Base-by-base conservation (phyloP, 176 grass and related monocot genomes). In the Cymbopogon citratus region DNA sequence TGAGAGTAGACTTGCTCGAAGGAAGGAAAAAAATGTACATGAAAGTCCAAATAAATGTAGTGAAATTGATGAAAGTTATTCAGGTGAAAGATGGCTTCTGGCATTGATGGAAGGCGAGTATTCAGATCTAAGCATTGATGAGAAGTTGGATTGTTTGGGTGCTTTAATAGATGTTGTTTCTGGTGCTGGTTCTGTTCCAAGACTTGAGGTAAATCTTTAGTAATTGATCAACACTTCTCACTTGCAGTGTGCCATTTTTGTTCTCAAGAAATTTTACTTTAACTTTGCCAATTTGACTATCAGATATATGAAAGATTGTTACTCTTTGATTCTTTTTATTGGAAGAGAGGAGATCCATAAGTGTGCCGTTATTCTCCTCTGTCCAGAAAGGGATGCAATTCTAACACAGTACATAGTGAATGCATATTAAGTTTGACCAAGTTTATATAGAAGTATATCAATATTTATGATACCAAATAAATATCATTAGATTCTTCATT, bases 101-200 rank as follows among this genome's bases (percentile, higher is more conserved):
- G 96, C 92, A 61, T 89, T 99, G 85, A 93, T 99, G 96, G 92
- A 99, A 84, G 96, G 96, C 35, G 91, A 99, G 63, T 95, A 99
- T 65, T 91, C 89, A 44, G 87, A 93, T 66, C 85, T 95, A 82
- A 99, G 87, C 83, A 92, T 99, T 57, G 93, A 99, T 75, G 96
- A 99, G 83, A 99, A 95, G 74, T 85, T 99, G 69, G 91, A 99
- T 87, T 90, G 86, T 48, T 88, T 99, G 78, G 76, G 88, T 91
- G 88, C 92, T 34, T 91, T 99, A 51, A 78, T 93, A 59, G 89
- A 99, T 91, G 84, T 99, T 71, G 84, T 95, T 87, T 87, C 79
- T 88, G 89, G 96, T 72, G 86, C 84, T 86, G 86, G 80, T 90
- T 90, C 87, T 81, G 74, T 79, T 87, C 85, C 92, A 78, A 95